Evolutionary conservation across 169 alveolate species (phyloP), one percentile per base, ranked within the genome.

Genomic region (Pseudocohnilembus persalinus): DNA sequence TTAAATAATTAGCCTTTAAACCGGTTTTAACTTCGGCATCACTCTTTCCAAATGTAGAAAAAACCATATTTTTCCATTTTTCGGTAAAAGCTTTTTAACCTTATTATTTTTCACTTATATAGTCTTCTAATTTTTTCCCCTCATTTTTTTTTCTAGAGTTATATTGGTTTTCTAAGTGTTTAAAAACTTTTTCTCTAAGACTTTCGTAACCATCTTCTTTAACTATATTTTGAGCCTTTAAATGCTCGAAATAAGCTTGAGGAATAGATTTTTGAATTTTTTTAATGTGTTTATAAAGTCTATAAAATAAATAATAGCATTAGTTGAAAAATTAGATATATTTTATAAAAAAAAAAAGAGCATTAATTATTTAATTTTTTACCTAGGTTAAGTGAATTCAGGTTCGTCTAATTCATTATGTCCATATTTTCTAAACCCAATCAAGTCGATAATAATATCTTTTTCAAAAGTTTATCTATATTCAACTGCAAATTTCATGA

Each of bases 371-470:
- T 73, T 20, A 82, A 11, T 49, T 20, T 4, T 20, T 96, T 32
- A 49, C 68, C 88, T 86, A 1, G 99, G 99, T 82, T 98, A 95
- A 29, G 99, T 98, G 94, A 98, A 97, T 81, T 93, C 92, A 31
- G 99, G 99, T 96, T 97, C 98, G 90, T 98, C 99, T 20, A 97
- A 96, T 80, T 97, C 99, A 89, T 97, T 97, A 91, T 98, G 99
- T 0, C 99, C 99, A 80, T 83, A 92, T 73, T 96, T 93, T 82
- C 99, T 89, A 92, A 96, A 98, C 0, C 99, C 99, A 16, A 98
- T 95, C 27, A 98, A 29, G 88, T 98, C 99, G 31, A 98, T 93
- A 29, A 97, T 93, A 16, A 97, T 98, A 83, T 97, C 99, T 29
- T 91, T 92, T 35, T 97, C 85, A 90, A 96, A 98, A 85, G 83